Evolutionary conservation across 441 rosid species (phyloP).

Genomic region (Populus hybrid): DNA sequence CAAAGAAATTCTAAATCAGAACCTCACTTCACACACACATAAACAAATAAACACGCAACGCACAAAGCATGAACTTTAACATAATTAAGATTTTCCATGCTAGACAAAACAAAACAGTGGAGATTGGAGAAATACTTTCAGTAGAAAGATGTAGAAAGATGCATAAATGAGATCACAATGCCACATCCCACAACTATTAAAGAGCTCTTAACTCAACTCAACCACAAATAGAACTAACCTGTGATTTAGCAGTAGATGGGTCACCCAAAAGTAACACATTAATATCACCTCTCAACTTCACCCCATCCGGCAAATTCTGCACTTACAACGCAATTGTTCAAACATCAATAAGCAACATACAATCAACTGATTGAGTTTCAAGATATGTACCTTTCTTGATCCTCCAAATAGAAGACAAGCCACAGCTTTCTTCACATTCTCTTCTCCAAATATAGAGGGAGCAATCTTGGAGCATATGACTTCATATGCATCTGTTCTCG

Average conservation of each 20-base stretch:
- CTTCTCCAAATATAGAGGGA: constrained; percentile 93
- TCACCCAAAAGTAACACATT: constrained; percentile 93
- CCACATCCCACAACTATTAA: background rate
- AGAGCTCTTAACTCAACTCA: background rate
- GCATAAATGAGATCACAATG: background rate
- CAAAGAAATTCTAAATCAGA: constrained; percentile 9
- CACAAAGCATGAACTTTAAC: background rate
- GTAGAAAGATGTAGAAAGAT: constrained; percentile 9
- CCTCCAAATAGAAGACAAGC: constrained; percentile 97
- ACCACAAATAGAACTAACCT: constrained; percentile 38
- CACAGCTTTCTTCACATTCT: constrained; percentile 85
- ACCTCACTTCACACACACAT: constrained; percentile 4
- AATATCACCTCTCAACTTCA: constrained; percentile 88
- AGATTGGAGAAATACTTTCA: background rate
- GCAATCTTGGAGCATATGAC: constrained; percentile 78
- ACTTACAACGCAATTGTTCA: constrained; percentile 15
- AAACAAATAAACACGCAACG: background rate
- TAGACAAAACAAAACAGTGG: background rate
- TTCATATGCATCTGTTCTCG: constrained; percentile 54
- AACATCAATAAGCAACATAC: background rate
- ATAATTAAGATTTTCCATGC: no score
- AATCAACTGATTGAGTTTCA: constrained; percentile 14
- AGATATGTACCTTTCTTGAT: constrained; percentile 64
- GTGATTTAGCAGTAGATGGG: constrained; percentile 97
- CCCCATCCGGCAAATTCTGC: constrained; percentile 91